Evolutionary conservation across 805 yeast genomes (phyloP).

Genomic region (Lachancea sp.): DNA sequence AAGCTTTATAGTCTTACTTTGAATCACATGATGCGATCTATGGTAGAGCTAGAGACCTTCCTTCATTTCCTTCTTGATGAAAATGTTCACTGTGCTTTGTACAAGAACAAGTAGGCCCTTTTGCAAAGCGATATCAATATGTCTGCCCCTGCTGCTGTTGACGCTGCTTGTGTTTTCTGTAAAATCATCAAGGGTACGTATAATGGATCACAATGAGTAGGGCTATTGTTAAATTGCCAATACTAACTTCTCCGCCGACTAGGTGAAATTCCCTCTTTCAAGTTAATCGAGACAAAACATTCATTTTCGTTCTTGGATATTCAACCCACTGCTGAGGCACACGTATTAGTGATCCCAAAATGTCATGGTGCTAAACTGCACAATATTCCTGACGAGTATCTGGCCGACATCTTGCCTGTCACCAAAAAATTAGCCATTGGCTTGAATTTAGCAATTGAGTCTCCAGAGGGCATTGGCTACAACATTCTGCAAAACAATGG

Average conservation of each 20-base stretch:
- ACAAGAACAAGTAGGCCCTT: too few relatives aligned
- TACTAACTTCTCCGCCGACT: slow-evolving; percentile 8
- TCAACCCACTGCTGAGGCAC: slow-evolving; percentile 87
- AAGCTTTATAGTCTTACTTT: too few relatives aligned
- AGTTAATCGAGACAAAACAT: slow-evolving; percentile 77
- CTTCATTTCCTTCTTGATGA: too few relatives aligned
- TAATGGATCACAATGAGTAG: neutral
- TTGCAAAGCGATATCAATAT: slow-evolving; percentile 8
- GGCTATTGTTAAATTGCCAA: neutral
- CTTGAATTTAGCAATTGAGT: slow-evolving; percentile 55
- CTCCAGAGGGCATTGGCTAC: slow-evolving; percentile 62
- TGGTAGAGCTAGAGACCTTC: too few relatives aligned
- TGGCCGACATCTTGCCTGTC: slow-evolving; percentile 79
- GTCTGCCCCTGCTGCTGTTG: slow-evolving; percentile 27
- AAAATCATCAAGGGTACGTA: slow-evolving; percentile 76
- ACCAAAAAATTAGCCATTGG: slow-evolving; percentile 80
- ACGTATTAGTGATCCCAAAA: slow-evolving; percentile 85
- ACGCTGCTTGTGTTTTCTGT: slow-evolving; percentile 81
- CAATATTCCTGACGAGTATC: slow-evolving; percentile 84
- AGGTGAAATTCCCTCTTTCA: slow-evolving; percentile 94
- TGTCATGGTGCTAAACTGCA: slow-evolving; percentile 90
- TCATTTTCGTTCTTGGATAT: slow-evolving; percentile 85
- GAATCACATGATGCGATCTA: too few relatives aligned
- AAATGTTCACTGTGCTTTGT: too few relatives aligned
- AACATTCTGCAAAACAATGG: slow-evolving; percentile 92